These are phyloP conservation scores for Dichotomopilus funicola DNA, from an alignment of 2,329 filamentous ascomycete genomes.

Conservation along the genomic window DNA sequence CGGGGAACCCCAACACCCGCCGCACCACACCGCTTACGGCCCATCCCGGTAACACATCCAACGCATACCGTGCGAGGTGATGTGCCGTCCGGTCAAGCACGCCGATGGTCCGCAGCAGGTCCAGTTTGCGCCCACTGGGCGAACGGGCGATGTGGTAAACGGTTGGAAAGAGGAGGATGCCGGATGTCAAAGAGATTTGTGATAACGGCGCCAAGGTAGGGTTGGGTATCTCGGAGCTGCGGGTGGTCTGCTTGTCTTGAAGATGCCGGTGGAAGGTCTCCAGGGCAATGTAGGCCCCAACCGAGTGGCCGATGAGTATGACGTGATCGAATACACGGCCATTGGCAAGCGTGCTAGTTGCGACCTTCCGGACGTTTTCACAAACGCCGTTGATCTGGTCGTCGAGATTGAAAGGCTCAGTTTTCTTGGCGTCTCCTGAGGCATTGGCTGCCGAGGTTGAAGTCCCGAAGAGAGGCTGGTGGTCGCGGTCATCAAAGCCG, in stretches of 20 bases:
- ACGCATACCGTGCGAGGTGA: slow-evolving; percentile 34
- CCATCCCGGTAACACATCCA: slow-evolving; percentile 36
- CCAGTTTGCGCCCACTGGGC: slow-evolving; percentile 49
- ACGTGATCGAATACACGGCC: slow-evolving; percentile 48
- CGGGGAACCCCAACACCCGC: slow-evolving; percentile 41
- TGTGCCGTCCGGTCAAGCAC: slow-evolving; percentile 38
- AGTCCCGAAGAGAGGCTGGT: slow-evolving; percentile 36
- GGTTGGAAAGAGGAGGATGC: slow-evolving; percentile 66
- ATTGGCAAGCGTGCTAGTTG: slow-evolving; percentile 22
- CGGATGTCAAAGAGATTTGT: slow-evolving; percentile 35
- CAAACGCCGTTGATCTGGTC: slow-evolving; percentile 45
- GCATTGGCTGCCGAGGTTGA: slow-evolving; percentile 22
- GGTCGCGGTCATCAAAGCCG: slow-evolving; percentile 51
- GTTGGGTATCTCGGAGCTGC: slow-evolving; percentile 5
- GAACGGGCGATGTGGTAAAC: slow-evolving; percentile 64
- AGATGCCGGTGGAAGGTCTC: slow-evolving; percentile 58
- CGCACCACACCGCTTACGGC: slow-evolving; percentile 39
- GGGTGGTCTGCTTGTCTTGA: slow-evolving; percentile 22
- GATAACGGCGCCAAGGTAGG: slow-evolving; percentile 29
- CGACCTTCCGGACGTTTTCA: slow-evolving; percentile 29
- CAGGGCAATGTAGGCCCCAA: slow-evolving; percentile 65
- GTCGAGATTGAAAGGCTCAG: slow-evolving; percentile 44
- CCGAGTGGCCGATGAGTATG: slow-evolving; percentile 66
- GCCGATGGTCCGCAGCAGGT: slow-evolving; percentile 36
- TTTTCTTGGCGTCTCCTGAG: neutral